Base-by-base conservation (phyloP, 306 rosid genomes). In the Lathyrus oleraceus region DNA sequence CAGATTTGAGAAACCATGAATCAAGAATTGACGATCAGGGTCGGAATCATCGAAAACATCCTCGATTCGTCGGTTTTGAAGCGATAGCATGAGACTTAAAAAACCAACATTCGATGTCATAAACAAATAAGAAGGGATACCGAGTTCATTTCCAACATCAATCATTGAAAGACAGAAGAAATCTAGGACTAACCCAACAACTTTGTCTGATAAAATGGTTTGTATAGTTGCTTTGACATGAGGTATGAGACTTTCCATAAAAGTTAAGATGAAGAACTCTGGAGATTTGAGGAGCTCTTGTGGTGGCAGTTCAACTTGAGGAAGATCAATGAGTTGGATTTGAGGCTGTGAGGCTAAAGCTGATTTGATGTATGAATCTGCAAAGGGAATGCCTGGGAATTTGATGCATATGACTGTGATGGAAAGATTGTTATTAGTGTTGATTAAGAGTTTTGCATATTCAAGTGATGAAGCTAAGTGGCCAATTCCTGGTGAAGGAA, bases 131-230 rank as follows among this genome's bases (percentile, higher is more conserved):
- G 87, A 80, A 42, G 83, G 87, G 10, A 86, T 78, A 2, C 80
- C 77, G 2, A 84, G 38, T 57, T 86, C 85, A 7, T 65, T 66
- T 58, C 76, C 91, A 44, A 82, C 72, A 73, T 82, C 87, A 63
- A 84, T 3, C 87, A 86, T 67, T 16, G 84, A 49, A 57, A 86
- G 6, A 35, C 81, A 80, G 62, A 88, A 88, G 67, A 84, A 78
- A 80, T 86, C 87, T 47, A 88, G 77, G 38, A 88, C 85, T 71
- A 89, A 67, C 3, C 71, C 82, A 8, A 72, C 74, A 62, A 81
- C 56, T 10, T 54, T 72, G 57, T 25, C 32, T 27, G 85, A 71
- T 8, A 69, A 10, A 3, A 85, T 42, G 20, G 11, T 63, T 23
- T 79, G 64, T 3, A 83, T 1, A 0, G 79, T 68, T 64, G 62